phyloP scores from a whole-genome alignment of 2,329 filamentous ascomycete genomes.

The Neofusicoccum cordaticola region DNA sequence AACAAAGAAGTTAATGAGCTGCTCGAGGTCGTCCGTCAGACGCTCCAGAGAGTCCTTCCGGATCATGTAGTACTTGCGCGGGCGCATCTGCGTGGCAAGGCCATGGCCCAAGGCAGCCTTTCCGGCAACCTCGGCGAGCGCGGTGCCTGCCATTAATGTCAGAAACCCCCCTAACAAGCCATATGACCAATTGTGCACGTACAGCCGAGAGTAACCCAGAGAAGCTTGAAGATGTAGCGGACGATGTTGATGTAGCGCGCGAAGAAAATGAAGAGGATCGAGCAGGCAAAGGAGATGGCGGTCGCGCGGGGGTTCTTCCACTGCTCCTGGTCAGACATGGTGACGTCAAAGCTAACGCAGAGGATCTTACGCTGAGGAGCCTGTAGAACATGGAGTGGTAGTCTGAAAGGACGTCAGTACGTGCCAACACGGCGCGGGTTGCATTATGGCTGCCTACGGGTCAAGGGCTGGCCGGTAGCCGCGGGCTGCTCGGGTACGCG shows the following conservation, averaged over 20 bases:
- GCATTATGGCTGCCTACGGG: constrained; percentile 45
- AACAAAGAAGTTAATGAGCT: constrained; percentile 66
- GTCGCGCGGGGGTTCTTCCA: constrained; percentile 67
- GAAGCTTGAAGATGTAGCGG: constrained; percentile 59
- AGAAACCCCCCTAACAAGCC: constrained; percentile 23
- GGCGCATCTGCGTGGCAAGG: constrained; percentile 59
- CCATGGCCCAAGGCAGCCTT: constrained; percentile 56
- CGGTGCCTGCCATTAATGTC: constrained; percentile 47
- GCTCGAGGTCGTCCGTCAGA: constrained; percentile 60
- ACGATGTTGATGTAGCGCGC: constrained; percentile 62
- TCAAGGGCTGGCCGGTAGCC: constrained; percentile 61
- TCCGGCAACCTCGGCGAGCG: constrained; percentile 56
- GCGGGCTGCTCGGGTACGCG: constrained; percentile 53
- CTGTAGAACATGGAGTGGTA: constrained; percentile 68
- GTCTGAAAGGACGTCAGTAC: constrained; percentile 40
- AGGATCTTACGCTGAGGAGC: constrained; percentile 55
- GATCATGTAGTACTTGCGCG: constrained; percentile 64
- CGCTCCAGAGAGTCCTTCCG: constrained; percentile 63
- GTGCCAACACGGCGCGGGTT: neutral
- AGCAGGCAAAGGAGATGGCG: constrained; percentile 56
- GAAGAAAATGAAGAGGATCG: constrained; percentile 60
- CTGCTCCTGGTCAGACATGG: constrained; percentile 31
- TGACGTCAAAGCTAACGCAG: neutral
- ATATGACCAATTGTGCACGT: constrained; percentile 27
- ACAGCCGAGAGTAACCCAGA: constrained; percentile 59